Base-by-base conservation (phyloP, 306 rosid species). In the Mimosa bimucronata region DNA sequence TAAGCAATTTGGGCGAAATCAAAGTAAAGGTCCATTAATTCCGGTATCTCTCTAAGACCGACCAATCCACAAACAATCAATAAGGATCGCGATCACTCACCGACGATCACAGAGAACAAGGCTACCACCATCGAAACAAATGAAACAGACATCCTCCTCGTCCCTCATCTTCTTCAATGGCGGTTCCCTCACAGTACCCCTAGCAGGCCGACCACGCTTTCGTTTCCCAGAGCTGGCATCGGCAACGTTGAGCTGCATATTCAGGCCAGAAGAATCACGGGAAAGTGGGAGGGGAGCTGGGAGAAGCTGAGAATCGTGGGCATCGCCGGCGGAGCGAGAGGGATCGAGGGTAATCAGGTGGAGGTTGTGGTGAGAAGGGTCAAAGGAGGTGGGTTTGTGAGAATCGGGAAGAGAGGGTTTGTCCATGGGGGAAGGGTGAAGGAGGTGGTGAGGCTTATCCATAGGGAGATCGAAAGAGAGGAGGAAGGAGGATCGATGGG, bases 41-140 rank as follows among this genome's bases (percentile, higher is more conserved):
- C 44, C 46, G 50, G 42, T 8, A 28, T 52, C n/a, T 44, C 38
- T 60, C 10, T 41, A 8, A 0, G 50, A 50, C n/a, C 53, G 28
- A 53, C 75, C 52, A 58, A 75, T 66, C 70, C 31, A 30, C 26
- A 53, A 62, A 52, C 11, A 19, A 83, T 58, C 64, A n/a, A n/a
- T n/a, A n/a, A 60, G 31, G 66, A 42, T 31, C 23, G 71, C 82
- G 31, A 77, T 83, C 38, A 78, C 94, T 90, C 86, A 96, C 99
- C 99, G 90, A 78, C 97, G 97, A 92, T 96, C 99, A 74, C 99
- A 96, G 75, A 96, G 97, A 79, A 96, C 99, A 31, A 93, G 97
- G 76, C 91, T 93, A 31, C 99, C 99, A 2, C 99, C 99, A 38
- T 96, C 99, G 74, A 96, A 96, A 89, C 99, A 96, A 13, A 96